Percentiles rank a stretch among this genome's conserved stretches.
Conservation (phyloP, 2,329 filamentous ascomycete genomes). For the Aspergillus sp. region DNA sequence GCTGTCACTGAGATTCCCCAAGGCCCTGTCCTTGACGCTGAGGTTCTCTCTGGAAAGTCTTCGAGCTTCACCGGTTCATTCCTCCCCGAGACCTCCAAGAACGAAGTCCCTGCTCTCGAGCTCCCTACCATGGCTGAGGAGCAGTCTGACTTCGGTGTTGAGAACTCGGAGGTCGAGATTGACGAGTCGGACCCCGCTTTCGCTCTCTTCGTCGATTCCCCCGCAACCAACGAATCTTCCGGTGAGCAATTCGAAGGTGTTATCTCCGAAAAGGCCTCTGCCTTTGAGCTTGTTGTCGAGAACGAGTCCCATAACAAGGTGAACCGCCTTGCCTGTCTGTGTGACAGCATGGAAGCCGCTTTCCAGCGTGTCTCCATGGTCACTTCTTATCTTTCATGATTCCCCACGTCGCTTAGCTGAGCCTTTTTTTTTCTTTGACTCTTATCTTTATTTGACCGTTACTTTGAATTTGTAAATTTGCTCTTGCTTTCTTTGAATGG, state of each 20-base stretch:
- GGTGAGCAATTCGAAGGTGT: constrained; percentile 47
- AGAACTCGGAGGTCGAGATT: constrained; percentile 46
- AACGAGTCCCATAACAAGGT: constrained; percentile 20
- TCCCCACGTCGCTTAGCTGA: constrained; percentile 20
- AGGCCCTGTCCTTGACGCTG: constrained; percentile 56
- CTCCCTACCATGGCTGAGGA: constrained; percentile 19
- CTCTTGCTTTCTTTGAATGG: constrained; percentile 7
- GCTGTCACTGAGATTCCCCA: constrained; percentile 67
- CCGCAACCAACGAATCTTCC: constrained; percentile 27
- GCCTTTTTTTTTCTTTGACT: constrained; percentile 8
- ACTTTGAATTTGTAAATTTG: constrained; percentile 17
- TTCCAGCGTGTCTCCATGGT: constrained; percentile 36
- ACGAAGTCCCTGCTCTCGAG: constrained; percentile 47
- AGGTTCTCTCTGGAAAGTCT: constrained; percentile 67
- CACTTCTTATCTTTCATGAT: constrained; percentile 37
- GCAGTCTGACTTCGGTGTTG: constrained; percentile 13
- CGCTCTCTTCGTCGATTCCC: constrained; percentile 48
- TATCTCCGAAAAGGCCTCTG: constrained; percentile 60
- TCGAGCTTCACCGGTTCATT: constrained; percentile 48
- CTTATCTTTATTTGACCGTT: neutral
- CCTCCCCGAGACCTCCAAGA: constrained; percentile 43
- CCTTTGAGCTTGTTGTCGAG: constrained; percentile 61
- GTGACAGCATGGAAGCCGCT: constrained; percentile 37
- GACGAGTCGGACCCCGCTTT: constrained; percentile 48
- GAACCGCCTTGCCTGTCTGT: constrained; percentile 32